phyloP scores from a whole-genome alignment of 2,329 filamentous ascomycete species.

The Aaosphaeria pasadenensis region DNA sequence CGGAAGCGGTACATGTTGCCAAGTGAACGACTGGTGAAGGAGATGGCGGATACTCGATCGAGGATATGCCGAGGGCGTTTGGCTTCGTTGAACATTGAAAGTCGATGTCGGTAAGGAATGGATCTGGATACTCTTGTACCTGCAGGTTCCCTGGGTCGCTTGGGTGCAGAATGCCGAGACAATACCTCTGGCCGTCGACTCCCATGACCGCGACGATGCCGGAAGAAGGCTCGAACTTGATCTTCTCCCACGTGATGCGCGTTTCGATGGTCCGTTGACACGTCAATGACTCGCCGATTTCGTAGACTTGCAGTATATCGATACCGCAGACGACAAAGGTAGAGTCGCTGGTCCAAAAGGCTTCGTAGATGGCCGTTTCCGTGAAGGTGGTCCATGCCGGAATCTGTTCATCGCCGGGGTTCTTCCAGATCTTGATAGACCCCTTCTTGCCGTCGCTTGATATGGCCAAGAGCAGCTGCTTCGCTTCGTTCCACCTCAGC shows the following conservation, averaged over 20 bases:
- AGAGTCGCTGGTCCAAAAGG: constrained; percentile 42
- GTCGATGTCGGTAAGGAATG: constrained; percentile 39
- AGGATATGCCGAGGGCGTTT: constrained; percentile 3
- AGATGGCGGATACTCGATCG: constrained; percentile 13
- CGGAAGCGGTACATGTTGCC: constrained; percentile 41
- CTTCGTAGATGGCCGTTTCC: constrained; percentile 42
- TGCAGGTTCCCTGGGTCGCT: constrained; percentile 29
- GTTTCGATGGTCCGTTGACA: constrained; percentile 31
- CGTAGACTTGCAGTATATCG: constrained; percentile 37
- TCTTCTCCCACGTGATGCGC: constrained; percentile 31
- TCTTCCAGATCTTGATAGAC: constrained; percentile 39
- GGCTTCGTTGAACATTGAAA: constrained; percentile 31
- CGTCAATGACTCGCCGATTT: constrained; percentile 25
- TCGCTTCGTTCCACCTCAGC: constrained; percentile 33
- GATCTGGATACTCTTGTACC: constrained; percentile 30
- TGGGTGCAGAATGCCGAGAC: constrained; percentile 35
- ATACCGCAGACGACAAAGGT: constrained; percentile 45
- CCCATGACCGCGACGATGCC: constrained; percentile 37
- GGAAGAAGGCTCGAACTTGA: constrained; percentile 41
- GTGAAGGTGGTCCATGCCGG: constrained; percentile 42
- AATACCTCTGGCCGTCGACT: constrained; percentile 20
- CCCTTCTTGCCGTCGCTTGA: constrained; percentile 39
- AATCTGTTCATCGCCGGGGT: constrained; percentile 28
- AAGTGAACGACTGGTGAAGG: constrained; percentile 28
- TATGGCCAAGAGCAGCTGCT: constrained; percentile 33